Base-by-base conservation (phyloP, 75 land plant species). In the Isoetes taiwanensis region DNA sequence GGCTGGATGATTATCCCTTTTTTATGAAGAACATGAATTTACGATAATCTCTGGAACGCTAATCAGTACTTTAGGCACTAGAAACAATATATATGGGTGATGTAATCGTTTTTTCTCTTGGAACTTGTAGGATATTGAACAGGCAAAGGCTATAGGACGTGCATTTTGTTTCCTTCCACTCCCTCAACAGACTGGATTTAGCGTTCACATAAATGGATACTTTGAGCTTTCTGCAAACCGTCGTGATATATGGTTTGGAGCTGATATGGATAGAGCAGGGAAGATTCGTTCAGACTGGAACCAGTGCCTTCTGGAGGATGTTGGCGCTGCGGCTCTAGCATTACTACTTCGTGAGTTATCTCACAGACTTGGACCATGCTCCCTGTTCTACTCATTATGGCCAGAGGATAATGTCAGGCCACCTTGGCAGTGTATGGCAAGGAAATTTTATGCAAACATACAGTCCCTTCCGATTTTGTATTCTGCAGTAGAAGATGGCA, bases 101-200 rank as follows among this genome's bases (percentile, higher is more conserved):
- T n/a, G n/a, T n/a, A n/a, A n/a, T n/a, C n/a, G n/a, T n/a, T n/a
- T n/a, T n/a, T n/a, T n/a, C n/a, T n/a, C n/a, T n/a, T n/a, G n/a
- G n/a, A n/a, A n/a, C n/a, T 28, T 56, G 34, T 52, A 66, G 68
- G 68, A 19, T 28, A 57, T 43, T 17, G 77, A 58, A 37, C 60
- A 56, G 61, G 40, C 46, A 32, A 61, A 70, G n/a, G 69, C 69
- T 53, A 71, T 69, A 52, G 97, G 97, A 14, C 81, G 61, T 10
- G 97, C 97, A 35, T 90, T 90, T 61, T 90, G 97, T 50, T 90
- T 75, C 54, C 93, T 90, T 57, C 97, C 97, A 14, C 52, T 90
- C 69, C 97, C 97, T 11, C 74, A 83, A 16, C 80, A 63, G 56
- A 90, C 97, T 41, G 94, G 94, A 17, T 39, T 90, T 38, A 29